Percentiles rank a stretch among this genome's conserved stretches.
Evolutionary conservation across 129 eudicot genomes (phyloP).

Genomic region (Heracleum sosnowskyi): DNA sequence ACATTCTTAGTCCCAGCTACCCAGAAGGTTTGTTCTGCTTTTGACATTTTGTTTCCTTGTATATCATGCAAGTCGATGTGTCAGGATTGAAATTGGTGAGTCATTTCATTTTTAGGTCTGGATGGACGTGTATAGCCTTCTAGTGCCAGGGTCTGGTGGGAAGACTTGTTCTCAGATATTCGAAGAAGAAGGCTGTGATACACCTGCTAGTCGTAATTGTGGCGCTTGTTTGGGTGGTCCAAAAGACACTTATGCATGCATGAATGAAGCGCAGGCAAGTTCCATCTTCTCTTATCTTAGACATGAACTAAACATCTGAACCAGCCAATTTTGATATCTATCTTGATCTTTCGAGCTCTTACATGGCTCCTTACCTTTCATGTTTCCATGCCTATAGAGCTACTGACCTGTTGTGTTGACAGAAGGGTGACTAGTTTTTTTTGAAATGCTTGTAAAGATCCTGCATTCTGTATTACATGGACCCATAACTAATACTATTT

Average conservation of each 20-base stretch:
- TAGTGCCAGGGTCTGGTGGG: conserved; percentile 95
- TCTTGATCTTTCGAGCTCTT: too few species aligned
- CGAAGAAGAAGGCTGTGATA: conserved; percentile 96
- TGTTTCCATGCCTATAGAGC: background rate
- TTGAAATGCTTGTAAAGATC: background rate
- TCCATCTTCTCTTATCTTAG: background rate
- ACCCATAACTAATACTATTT: background rate
- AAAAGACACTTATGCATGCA: conserved; percentile 83
- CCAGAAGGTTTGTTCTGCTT: conserved; percentile 59
- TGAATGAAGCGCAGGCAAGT: conserved; percentile 89
- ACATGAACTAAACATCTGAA: background rate
- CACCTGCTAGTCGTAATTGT: conserved; percentile 87
- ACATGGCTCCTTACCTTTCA: too few species aligned
- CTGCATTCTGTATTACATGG: background rate
- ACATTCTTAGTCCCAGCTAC: conserved; percentile 98
- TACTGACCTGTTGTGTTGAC: too few species aligned
- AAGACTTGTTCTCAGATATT: conserved; percentile 97
- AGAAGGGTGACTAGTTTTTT: too few species aligned
- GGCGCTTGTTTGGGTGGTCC: conserved; percentile 99
- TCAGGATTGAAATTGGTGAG: background rate
- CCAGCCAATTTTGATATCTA: too few species aligned
- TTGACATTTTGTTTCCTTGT: background rate
- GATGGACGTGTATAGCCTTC: conserved; percentile 91
- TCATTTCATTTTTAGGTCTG: conserved; percentile 45
- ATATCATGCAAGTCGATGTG: too few species aligned